Base-by-base conservation (phyloP, 108 stramenopile species). In the Parmales sp. region DNA sequence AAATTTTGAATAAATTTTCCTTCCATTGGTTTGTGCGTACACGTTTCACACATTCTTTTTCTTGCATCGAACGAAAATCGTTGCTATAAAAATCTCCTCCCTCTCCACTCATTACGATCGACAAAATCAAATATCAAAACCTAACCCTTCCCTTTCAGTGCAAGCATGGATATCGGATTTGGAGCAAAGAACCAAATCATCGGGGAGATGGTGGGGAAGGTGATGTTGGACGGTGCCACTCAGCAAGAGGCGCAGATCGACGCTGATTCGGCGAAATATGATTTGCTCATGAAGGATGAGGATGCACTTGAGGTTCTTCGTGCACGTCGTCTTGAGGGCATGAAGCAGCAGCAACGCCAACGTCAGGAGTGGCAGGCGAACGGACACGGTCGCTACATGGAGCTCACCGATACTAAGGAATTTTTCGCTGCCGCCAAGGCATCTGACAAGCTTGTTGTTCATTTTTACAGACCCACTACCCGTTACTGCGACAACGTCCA, bases 401-500 rank as follows among this genome's bases (percentile, higher is more conserved):
- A 92, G 69, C 51, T 97, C 34, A 72, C 81, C 8, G 84, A 74
- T 74, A 82, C 38, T 73, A 78, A 69, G 70, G 88, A 88, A 0
- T 99, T 99, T 69, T 99, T 99, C 74, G 85, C 90, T 2, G 92
- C 88, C 1, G 73, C 92, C 51, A 96, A 95, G 75, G 64, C 77
- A 22, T 83, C 83, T 34, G 69, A 78, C 50, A 76, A 92, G 9
- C 48, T 96, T 69, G 88, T 96, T n/a, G 84, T 94, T 6, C 98
- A 99, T 80, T 99, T 99, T 75, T 91, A 95, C 75, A 78, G 98
- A 7, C 83, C 89, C 6, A 82, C 88, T 0, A 95, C 98, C 19
- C 75, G 87, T n/a, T 71, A 74, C 25, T 99, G 96, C 71, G 88
- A 97, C 51, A 78, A 90, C 7, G 93, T 99, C 60, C 92, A 99